phyloP scores from a whole-genome alignment of 768 basidiomycete species.

The Boletus rex-veris region DNA sequence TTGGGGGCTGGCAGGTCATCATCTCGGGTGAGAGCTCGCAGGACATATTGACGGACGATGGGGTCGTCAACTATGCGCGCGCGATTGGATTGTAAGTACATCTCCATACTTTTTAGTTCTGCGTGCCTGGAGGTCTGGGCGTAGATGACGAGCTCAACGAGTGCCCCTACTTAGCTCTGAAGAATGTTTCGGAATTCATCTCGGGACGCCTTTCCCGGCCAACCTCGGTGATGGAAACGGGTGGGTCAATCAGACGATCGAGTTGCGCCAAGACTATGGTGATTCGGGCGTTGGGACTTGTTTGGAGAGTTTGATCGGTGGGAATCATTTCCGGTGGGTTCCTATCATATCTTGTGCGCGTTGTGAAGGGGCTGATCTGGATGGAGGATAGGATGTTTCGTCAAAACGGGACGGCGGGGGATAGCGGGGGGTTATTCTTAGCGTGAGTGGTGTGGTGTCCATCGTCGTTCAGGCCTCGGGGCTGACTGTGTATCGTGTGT shows the following conservation, averaged over 20 bases:
- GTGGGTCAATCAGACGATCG: constrained; percentile 40
- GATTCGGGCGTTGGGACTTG: constrained; percentile 39
- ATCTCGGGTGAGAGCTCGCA: constrained; percentile 62
- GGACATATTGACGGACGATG: constrained; percentile 50
- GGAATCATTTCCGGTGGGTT: constrained; percentile 45
- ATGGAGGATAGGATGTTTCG: constrained; percentile 39
- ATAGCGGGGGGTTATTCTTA: constrained; percentile 52
- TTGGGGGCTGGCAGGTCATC: constrained; percentile 44
- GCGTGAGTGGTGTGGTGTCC: constrained; percentile 38
- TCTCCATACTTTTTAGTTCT: neutral
- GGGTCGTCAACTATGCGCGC: constrained; percentile 55
- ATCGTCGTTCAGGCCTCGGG: neutral
- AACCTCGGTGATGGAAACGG: constrained; percentile 49
- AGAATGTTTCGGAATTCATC: constrained; percentile 39
- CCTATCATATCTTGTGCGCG: neutral
- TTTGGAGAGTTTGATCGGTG: constrained; percentile 42
- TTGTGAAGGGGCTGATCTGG: neutral
- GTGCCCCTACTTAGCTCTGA: constrained; percentile 26
- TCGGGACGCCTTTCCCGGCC: constrained; percentile 37
- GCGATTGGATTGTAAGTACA: constrained; percentile 67
- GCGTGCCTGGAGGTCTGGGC: neutral
- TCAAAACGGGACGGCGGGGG: constrained; percentile 54
- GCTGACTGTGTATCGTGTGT: neutral
- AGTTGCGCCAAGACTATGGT: constrained; percentile 45
- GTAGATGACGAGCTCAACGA: neutral